phyloP scores from a whole-genome alignment of 306 rosid genomes.

The Inga laurina region DNA sequence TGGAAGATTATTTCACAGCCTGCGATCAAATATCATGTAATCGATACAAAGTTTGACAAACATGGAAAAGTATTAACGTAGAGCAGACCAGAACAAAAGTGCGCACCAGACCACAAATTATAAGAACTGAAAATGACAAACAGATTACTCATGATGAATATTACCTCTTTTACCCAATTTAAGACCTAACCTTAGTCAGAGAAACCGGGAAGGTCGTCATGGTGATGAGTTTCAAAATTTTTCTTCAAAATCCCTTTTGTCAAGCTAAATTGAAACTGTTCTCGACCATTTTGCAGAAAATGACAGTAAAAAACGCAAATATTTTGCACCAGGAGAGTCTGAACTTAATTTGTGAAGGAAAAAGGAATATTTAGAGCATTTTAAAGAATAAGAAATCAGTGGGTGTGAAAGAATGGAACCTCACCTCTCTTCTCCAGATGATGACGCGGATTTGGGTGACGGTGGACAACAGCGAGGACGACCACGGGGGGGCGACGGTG shows the following conservation, averaged over 20 bases:
- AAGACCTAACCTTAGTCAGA: conserved; percentile 61
- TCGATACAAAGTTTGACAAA: neutral
- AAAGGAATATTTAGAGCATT: too few relatives aligned
- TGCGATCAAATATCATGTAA: neutral
- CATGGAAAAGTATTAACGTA: neutral
- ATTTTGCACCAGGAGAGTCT: too few relatives aligned
- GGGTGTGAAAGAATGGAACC: too few relatives aligned
- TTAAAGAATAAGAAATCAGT: too few relatives aligned
- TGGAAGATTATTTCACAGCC: neutral
- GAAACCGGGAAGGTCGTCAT: conserved; percentile 70
- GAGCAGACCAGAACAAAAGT: conserved; percentile 11
- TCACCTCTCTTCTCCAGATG: too few relatives aligned
- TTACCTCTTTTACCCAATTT: conserved; percentile 2
- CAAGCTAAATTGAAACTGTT: conserved; percentile 55
- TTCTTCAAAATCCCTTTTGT: conserved; percentile 60
- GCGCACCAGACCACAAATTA: neutral
- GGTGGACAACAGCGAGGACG: too few relatives aligned
- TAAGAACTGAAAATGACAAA: neutral
- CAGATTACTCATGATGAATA: neutral
- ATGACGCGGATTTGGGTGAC: too few relatives aligned
- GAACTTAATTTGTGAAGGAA: too few relatives aligned
- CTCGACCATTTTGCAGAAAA: too few relatives aligned
- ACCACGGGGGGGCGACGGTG: too few relatives aligned
- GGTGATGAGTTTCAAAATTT: conserved; percentile 59
- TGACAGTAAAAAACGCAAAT: too few relatives aligned